Evolutionary conservation across 441 rosid species (phyloP).

Genomic region (Erodium texanum): DNA sequence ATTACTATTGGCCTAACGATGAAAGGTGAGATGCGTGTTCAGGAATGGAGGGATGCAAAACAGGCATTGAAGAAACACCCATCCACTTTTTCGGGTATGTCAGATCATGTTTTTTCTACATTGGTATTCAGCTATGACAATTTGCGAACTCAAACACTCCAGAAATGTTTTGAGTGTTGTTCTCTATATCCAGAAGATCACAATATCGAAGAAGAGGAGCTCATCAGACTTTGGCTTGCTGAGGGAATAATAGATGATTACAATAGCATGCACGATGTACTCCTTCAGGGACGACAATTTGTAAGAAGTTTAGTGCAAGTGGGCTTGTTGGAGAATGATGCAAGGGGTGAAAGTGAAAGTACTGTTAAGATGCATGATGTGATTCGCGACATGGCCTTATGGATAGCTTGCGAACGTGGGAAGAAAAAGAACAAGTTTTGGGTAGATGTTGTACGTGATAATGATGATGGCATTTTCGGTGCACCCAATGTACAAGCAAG

Average conservation of each 20-base stretch:
- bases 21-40: neutral
- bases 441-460: neutral
- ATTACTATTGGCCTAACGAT: slow-evolving; percentile 23
- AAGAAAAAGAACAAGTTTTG: neutral
- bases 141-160: neutral
- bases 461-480: neutral
- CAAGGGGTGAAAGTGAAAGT: neutral
- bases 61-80: neutral
- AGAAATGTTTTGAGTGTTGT: neutral
- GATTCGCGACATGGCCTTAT: neutral
- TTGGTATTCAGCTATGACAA: neutral
- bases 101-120: neutral
- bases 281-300: neutral
- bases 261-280: neutral
- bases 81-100: neutral
- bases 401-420: neutral
- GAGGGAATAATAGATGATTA: neutral
- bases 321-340: neutral
- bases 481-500: no score
- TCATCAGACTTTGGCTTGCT: neutral
- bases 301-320: neutral
- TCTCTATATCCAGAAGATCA: neutral
- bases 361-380: neutral
- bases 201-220: neutral
- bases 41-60: neutral